A percentile compares a stretch with the other conserved stretches of the same genome.
These are phyloP conservation scores for Mycena latifolia DNA, from an alignment of 768 basidiomycete species.

Conservation along the genomic window DNA sequence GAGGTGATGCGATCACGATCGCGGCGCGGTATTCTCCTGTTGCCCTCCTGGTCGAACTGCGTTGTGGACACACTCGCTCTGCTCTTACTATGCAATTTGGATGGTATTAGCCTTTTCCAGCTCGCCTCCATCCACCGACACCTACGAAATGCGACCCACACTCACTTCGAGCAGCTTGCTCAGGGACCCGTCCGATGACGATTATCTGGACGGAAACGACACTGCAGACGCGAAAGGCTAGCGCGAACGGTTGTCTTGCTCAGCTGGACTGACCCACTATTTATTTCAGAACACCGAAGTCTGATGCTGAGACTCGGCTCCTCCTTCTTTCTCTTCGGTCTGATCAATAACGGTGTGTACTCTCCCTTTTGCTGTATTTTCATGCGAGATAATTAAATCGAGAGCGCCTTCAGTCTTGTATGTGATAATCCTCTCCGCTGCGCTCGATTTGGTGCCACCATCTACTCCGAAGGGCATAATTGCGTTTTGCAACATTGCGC, in stretches of 20 bases:
- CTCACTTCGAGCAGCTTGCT: conserved; percentile 21
- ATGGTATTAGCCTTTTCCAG: conserved; percentile 30
- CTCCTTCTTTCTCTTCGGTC: conserved; percentile 93
- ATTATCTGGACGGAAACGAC: conserved; percentile 7
- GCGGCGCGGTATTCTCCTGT: no score
- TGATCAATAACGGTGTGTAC: conserved; percentile 87
- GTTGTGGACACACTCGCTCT: no score
- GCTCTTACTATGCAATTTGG: conserved; percentile 21
- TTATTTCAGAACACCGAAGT: conserved; percentile 40
- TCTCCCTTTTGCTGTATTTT: conserved; percentile 3
- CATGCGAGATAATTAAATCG: conserved; percentile 6
- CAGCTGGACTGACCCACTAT: neutral
- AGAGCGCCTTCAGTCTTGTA: conserved; percentile 76
- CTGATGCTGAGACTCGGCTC: conserved; percentile 55
- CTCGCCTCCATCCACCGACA: conserved; percentile 9
- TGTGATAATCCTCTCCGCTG: conserved; percentile 96
- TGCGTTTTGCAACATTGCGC: conserved; percentile 94
- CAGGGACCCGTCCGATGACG: conserved; percentile 29
- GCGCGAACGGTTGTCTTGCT: neutral
- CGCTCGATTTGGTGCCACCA: conserved; percentile 92
- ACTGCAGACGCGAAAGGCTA: conserved; percentile 16
- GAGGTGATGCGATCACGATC: no score
- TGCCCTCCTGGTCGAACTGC: no score
- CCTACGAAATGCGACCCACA: conserved; percentile 33
- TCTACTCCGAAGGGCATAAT: conserved; percentile 96